These are phyloP conservation scores for Ceriops zippeliana DNA, from an alignment of 345 rosid genomes.

Conservation along the genomic window DNA sequence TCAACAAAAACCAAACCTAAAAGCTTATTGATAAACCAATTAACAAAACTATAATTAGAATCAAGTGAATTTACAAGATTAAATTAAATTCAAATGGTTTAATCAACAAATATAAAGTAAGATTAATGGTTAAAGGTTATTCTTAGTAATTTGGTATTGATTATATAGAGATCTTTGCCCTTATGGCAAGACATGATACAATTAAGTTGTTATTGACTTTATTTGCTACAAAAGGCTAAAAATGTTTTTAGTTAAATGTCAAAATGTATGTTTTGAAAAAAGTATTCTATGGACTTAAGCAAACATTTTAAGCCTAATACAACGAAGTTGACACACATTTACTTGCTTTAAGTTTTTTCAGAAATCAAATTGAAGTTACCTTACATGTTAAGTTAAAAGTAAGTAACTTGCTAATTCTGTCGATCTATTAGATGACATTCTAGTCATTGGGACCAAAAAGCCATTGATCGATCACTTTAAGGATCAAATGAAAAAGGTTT, in stretches of 20 bases:
- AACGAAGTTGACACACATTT: no score
- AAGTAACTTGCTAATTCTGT: no score
- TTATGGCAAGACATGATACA: background rate
- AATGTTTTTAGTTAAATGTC: background rate
- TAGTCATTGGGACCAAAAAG: no score
- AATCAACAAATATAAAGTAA: background rate
- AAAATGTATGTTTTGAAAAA: background rate
- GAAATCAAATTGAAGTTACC: no score
- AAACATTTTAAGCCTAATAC: no score
- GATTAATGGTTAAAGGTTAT: background rate
- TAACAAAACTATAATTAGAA: fast-evolving
- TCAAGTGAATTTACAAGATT: background rate
- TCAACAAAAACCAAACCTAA: background rate
- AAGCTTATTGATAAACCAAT: background rate
- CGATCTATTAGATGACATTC: no score
- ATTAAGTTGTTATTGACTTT: background rate
- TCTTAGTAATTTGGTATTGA: background rate
- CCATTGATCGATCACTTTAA: no score
- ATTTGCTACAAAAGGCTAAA: background rate
- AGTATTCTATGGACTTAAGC: no score
- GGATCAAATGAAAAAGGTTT: no score
- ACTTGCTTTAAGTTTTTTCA: no score
- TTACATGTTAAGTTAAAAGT: no score
- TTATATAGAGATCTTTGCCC: background rate
- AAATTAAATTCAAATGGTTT: background rate